Percentiles rank a stretch among this genome's conserved stretches.
These are phyloP conservation scores for Xylaria telfairii DNA, from an alignment of 495 filamentous ascomycete genomes.

Conservation along the genomic window DNA sequence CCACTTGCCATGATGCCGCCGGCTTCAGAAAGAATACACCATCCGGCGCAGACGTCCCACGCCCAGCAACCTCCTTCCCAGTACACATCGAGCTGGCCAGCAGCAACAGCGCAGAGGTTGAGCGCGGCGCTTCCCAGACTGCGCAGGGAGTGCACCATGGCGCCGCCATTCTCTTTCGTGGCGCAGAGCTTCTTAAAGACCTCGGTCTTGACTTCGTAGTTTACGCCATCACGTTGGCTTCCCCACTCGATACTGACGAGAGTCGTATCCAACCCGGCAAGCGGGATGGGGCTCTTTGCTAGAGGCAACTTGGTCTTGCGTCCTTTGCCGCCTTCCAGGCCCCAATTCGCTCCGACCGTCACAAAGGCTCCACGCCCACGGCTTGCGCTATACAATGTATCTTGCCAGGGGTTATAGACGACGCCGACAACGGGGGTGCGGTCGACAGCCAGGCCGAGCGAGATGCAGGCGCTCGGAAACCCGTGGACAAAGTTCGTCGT, in stretches of 20 bases:
- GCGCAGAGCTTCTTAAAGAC: slow-evolving; percentile 73
- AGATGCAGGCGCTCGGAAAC: slow-evolving; percentile 81
- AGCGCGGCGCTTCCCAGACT: slow-evolving; percentile 81
- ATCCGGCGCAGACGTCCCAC: slow-evolving; percentile 93
- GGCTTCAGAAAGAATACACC: slow-evolving; percentile 86
- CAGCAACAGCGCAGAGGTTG: slow-evolving; percentile 82
- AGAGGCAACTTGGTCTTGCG: slow-evolving; percentile 55
- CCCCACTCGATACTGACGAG: slow-evolving; percentile 84
- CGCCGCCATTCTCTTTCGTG: slow-evolving; percentile 67
- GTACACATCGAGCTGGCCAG: slow-evolving; percentile 79
- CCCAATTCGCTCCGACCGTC: slow-evolving; percentile 45
- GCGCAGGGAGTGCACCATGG: slow-evolving; percentile 83
- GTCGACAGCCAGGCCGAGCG: slow-evolving; percentile 74
- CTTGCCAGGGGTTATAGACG: slow-evolving; percentile 81
- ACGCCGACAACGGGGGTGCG: slow-evolving; percentile 74
- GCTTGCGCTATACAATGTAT: slow-evolving; percentile 73
- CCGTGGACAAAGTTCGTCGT: slow-evolving; percentile 88
- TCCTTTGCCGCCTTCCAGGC: slow-evolving; percentile 34
- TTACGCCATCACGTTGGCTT: slow-evolving; percentile 70
- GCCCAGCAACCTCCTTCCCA: slow-evolving; percentile 97
- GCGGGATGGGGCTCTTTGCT: slow-evolving; percentile 58
- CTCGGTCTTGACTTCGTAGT: slow-evolving; percentile 73
- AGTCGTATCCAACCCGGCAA: slow-evolving; percentile 64
- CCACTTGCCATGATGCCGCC: slow-evolving; percentile 81
- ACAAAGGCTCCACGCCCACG: slow-evolving; percentile 71